These are phyloP conservation scores for Boletus subluridellus DNA, from an alignment of 1,284 basidiomycete genomes.

Conservation along the genomic window DNA sequence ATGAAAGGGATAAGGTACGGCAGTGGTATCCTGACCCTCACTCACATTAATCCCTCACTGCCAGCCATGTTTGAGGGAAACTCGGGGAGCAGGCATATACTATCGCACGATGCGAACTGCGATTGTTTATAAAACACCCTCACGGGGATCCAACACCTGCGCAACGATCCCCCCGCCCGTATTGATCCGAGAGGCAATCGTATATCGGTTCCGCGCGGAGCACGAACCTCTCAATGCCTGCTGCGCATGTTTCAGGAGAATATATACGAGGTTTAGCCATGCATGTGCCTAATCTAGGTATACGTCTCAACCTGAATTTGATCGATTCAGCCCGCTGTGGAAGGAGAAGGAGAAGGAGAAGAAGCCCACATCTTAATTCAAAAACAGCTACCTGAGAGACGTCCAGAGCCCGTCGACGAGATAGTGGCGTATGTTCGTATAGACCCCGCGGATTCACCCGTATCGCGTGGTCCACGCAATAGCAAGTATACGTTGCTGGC, in stretches of 20 bases:
- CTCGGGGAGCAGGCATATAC: not conserved
- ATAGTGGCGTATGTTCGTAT: too few relatives aligned
- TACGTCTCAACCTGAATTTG: not conserved
- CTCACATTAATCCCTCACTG: slow-evolving; percentile 1
- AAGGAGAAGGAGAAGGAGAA: not conserved
- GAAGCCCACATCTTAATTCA: not conserved
- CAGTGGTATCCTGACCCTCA: not conserved
- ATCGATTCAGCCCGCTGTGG: not conserved
- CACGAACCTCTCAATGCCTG: not conserved
- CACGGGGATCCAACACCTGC: not conserved
- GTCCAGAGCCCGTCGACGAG: too few relatives aligned
- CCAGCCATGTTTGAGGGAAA: slow-evolving; percentile 5
- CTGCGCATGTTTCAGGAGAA: not conserved
- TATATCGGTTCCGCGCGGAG: not conserved
- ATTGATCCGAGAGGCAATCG: not conserved
- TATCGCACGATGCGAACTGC: not conserved
- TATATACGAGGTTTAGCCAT: too few relatives aligned
- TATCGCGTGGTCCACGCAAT: too few relatives aligned
- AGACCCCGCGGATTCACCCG: too few relatives aligned
- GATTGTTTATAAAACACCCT: not conserved
- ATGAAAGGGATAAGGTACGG: not conserved
- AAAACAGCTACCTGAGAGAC: not conserved
- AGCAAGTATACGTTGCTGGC: too few relatives aligned
- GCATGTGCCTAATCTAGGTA: not conserved
- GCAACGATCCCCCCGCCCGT: too few relatives aligned